These are phyloP conservation scores for Guyanaporus albipodus DNA, from an alignment of 768 basidiomycete genomes.

Conservation along the genomic window DNA sequence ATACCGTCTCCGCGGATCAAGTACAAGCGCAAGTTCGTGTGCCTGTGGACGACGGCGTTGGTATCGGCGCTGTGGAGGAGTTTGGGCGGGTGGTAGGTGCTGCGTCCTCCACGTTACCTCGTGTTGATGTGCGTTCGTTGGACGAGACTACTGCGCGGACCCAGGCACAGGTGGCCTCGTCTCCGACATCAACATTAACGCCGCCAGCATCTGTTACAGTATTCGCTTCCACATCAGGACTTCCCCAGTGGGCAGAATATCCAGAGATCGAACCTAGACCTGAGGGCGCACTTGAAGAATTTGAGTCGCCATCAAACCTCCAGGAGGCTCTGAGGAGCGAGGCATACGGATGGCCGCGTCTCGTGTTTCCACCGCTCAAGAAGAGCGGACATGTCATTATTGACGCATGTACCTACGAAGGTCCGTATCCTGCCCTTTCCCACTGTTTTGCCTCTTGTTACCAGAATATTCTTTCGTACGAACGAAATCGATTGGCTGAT, in stretches of 20 bases:
- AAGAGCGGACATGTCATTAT: slow-evolving; percentile 87
- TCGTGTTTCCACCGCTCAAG: slow-evolving; percentile 91
- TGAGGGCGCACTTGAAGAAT: slow-evolving; percentile 4
- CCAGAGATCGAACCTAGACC: slow-evolving; percentile 1
- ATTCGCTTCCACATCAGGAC: slow-evolving; percentile 8
- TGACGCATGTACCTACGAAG: slow-evolving; percentile 82
- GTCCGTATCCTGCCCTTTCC: slow-evolving; percentile 36
- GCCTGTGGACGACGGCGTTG: slow-evolving; percentile 19
- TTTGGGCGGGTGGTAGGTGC: slow-evolving; percentile 17
- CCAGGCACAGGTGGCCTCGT: slow-evolving; percentile 11
- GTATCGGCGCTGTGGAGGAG: slow-evolving; percentile 12
- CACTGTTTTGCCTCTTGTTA: slow-evolving; percentile 5
- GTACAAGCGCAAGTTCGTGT: slow-evolving; percentile 9
- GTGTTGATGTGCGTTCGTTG: slow-evolving; percentile 20
- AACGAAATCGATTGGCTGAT: slow-evolving; percentile 4
- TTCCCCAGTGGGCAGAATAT: not conserved
- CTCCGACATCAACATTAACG: slow-evolving; percentile 9
- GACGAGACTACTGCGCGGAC: slow-evolving; percentile 8
- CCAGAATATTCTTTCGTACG: slow-evolving; percentile 2
- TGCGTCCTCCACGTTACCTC: slow-evolving; percentile 22
- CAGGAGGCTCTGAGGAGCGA: slow-evolving; percentile 60
- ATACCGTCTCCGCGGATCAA: slow-evolving; percentile 23
- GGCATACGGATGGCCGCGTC: slow-evolving; percentile 85
- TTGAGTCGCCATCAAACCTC: slow-evolving; percentile 34
- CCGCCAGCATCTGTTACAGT: slow-evolving; percentile 10